A percentile compares a stretch with the other conserved stretches of the same genome.
Conservation (phyloP, 2,329 filamentous ascomycete species). For the Zymoseptoria crescenta region DNA sequence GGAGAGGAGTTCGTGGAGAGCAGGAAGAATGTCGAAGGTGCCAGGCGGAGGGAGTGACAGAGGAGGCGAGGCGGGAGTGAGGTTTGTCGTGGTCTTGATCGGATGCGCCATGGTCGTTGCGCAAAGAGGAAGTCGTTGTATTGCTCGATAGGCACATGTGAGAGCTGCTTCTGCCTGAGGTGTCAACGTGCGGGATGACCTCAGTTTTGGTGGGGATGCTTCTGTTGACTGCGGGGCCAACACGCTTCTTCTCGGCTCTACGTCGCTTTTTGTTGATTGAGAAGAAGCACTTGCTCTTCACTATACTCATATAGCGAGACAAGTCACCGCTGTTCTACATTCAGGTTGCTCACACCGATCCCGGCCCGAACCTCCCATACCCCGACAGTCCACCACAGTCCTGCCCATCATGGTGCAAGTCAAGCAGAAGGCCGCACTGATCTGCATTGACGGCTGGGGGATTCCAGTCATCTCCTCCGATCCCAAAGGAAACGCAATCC, state of each 20-base stretch:
- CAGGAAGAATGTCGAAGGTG: conserved; percentile 76
- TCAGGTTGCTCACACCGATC: not conserved
- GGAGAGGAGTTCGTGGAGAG: conserved; percentile 68
- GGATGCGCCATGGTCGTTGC: conserved; percentile 14
- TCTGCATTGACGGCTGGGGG: conserved; percentile 99
- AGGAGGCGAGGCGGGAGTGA: conserved; percentile 16
- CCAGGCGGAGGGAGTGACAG: conserved; percentile 63
- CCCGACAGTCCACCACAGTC: conserved; percentile 4
- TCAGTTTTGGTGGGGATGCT: conserved; percentile 2
- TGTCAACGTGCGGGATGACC: not conserved
- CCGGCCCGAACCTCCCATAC: not conserved
- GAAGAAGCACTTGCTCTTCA: not conserved
- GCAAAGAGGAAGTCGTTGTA: not conserved
- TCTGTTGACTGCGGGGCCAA: conserved; percentile 1
- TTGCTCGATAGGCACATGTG: conserved; percentile 1
- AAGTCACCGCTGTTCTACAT: not conserved
- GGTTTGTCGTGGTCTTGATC: conserved; percentile 17
- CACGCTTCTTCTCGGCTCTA: too few species aligned
- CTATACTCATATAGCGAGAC: not conserved
- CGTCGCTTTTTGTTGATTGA: too few species aligned
- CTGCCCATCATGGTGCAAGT: conserved; percentile 51
- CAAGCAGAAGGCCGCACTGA: conserved; percentile 63
- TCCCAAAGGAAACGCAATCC: conserved; percentile 82
- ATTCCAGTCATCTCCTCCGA: not conserved
- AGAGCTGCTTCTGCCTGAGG: not conserved